Base-by-base conservation (phyloP, 192 early-diverging fungal genomes). In the Backusella tarrabulga region DNA sequence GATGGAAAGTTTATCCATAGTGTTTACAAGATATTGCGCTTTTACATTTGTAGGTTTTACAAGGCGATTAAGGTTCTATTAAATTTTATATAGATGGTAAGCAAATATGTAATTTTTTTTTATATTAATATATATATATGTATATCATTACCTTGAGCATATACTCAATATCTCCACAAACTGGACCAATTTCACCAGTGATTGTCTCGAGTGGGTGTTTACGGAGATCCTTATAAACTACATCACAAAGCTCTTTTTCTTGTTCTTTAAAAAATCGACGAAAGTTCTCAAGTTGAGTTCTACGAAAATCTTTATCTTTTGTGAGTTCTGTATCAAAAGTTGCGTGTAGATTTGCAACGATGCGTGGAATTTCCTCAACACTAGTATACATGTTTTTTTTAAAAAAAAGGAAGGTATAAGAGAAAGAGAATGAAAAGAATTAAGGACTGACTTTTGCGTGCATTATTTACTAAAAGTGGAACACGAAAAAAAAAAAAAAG, bases 61-160 rank as follows among this genome's bases (percentile, higher is more conserved):
- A 78, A 90, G 86, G 68, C 76, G 78, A 72, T 90, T 82, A 21
- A 92, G 67, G 76, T 88, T 85, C 70, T 88, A 68, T 83, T 29
- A 87, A 56, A 21, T 56, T 56, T 23, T 8, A 56, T 56, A 26
- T 23, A 26, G 8, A 9, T 3, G 72, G 29, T 21, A 46, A 68
- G 21, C 26, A 46, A 76, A 46, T 34, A 79, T 29, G 66, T 40
- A 21, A 36, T 68, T 68, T 68, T 56, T 56, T 56, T 23, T 56
- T 40, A 40, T 40, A 40, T 40, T 11, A 40, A 32, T 32, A 32
- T 32, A 29, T 29, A 2, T 32, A 32, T 32, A 32, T 32, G 3
- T 32, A 32, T 32, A 32, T 2, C 32, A 32, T 3, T 40, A 72
- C 71, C 23, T 72, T 72, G 6, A 72, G 23, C 71, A 72, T 72